These are phyloP conservation scores for Selenicereus undatus DNA, from an alignment of 148 eudicot species.

Conservation along the genomic window DNA sequence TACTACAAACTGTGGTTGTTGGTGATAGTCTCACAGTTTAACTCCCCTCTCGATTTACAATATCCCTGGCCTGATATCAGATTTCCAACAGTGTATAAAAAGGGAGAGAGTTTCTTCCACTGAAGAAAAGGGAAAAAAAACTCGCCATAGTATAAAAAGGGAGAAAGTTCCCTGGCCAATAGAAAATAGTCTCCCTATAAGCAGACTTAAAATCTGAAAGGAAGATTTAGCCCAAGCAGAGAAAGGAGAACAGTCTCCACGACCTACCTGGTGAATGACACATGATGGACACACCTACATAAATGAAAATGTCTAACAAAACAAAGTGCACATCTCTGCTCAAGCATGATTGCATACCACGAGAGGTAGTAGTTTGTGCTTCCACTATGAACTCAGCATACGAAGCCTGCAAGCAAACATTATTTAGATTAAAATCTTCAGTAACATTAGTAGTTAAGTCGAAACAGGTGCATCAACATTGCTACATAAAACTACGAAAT, in stretches of 20 bases:
- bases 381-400: conserved; percentile 56
- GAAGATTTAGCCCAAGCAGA: not conserved
- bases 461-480: no score
- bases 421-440: not conserved
- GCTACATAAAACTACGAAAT: conserved; percentile 8
- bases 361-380: conserved; percentile 61
- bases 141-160: no score
- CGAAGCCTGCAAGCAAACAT: conserved; percentile 45
- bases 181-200: not conserved
- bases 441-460: no score
- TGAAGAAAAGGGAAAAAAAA: no score
- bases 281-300: not conserved
- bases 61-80: not conserved
- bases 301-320: not conserved
- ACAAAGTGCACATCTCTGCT: not conserved
- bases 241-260: not conserved
- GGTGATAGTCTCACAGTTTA: not conserved
- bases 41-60: not conserved
- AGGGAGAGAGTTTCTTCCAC: no score
- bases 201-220: not conserved
- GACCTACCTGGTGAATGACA: not conserved
- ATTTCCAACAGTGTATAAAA: not conserved
- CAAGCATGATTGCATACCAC: conserved; percentile 44
- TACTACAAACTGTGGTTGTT: not conserved
- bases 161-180: no score